Evolutionary conservation across 768 basidiomycete genomes (phyloP), one percentile per base, ranked within the genome.

Genomic region (Holtermannia corniformis): DNA sequence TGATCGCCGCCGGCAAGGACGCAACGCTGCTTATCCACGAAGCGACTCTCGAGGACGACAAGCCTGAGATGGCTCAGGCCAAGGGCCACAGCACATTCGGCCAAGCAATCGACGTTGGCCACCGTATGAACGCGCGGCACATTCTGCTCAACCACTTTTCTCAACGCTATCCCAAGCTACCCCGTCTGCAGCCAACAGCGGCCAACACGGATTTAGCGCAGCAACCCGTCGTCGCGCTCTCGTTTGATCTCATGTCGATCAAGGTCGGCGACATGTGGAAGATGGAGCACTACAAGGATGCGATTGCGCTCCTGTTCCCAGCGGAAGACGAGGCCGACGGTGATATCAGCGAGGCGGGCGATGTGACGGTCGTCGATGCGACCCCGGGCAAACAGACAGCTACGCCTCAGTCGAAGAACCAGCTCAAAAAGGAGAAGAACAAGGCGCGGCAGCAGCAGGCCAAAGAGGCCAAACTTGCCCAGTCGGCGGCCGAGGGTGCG

Each of bases 121-220:
- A 75, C 64, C 76, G 89, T 55, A 93, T 93, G 91, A 77, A 79
- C 10, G 90, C 90, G 1, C 75, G 81, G 49, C 82, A 88, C 57
- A 78, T 88, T 41, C 79, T 96, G n/a, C 79, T 97, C 20, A 97
- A 90, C 0, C 92, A 96, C 70, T 96, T 96, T 74, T 95, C 91
- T 10, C 87, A 87, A 40, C 83, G 91, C 24, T 92, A 93, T 71
- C 89, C 92, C 16, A 89, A 86, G 61, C 76, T 92, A 67, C 88
- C 88, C 2, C 80, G 80, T 22, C 74, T 78, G 3, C 71, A 71
- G n/a, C 43, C 56, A 26, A 23, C 58, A 4, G 26, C 54, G 14
- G 49, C 57, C 4, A 25, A n/a, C 32, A 51, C 77, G 11, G 65
- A 74, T 13, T 57, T 53, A 32, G 41, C 45, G 11, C 28, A 50